phyloP scores from a whole-genome alignment of 331 rosid species.

The Malus hybrid region DNA sequence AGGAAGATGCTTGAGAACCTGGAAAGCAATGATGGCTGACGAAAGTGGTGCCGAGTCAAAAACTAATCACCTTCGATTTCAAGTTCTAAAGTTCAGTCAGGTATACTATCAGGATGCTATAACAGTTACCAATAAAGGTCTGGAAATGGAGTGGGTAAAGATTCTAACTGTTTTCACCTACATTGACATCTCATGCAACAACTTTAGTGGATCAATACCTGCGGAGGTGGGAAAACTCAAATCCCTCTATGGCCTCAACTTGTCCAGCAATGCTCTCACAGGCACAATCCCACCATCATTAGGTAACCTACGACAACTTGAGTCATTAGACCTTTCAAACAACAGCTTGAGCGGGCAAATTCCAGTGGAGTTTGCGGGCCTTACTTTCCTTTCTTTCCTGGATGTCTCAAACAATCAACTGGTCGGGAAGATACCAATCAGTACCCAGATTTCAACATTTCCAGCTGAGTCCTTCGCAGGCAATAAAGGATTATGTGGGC shows the following conservation, averaged over 20 bases:
- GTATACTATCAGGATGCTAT: conserved; percentile 51
- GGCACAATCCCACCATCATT: conserved; percentile 49
- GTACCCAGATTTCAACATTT: conserved; percentile 53
- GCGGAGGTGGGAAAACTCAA: conserved; percentile 26
- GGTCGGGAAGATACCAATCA: conserved; percentile 32
- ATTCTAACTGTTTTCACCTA: conserved; percentile 51
- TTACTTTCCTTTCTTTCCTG: conserved; percentile 43
- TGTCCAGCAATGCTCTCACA: conserved; percentile 46
- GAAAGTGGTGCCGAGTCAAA: background rate
- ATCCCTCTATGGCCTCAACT: conserved; percentile 47
- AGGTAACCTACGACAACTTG: conserved; percentile 35
- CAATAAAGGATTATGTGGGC: conserved; percentile 48
- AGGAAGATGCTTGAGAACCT: conserved; percentile 21
- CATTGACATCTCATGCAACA: conserved; percentile 54
- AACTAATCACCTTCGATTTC: conserved; percentile 15
- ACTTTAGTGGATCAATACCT: conserved; percentile 45
- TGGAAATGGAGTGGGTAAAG: conserved; percentile 30
- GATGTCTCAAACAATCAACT: conserved; percentile 47
- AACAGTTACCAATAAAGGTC: conserved; percentile 47
- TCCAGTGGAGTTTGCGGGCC: conserved; percentile 23
- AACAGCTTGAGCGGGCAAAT: conserved; percentile 48
- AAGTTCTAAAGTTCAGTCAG: background rate
- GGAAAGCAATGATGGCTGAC: conserved; percentile 47
- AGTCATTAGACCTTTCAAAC: conserved; percentile 56
- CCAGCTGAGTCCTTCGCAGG: conserved; percentile 7